Conservation (phyloP, 2,329 filamentous ascomycete species). For the Didymella exigua region DNA sequence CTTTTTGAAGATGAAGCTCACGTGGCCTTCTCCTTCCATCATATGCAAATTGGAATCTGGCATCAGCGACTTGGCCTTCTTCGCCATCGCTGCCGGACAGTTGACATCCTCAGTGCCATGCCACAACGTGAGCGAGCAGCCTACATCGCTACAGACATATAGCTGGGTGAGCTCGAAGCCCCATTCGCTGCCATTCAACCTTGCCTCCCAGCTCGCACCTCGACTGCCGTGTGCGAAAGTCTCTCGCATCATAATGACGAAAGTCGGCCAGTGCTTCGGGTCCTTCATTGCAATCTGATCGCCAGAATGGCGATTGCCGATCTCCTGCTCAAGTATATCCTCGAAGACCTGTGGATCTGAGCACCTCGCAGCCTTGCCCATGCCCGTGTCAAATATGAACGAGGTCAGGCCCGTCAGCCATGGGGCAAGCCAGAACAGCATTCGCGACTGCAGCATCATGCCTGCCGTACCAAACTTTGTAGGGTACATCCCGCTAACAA, state of each 20-base stretch:
- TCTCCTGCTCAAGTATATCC: slow-evolving; percentile 30
- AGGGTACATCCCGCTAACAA: slow-evolving; percentile 37
- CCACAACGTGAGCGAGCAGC: slow-evolving; percentile 38
- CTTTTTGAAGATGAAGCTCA: slow-evolving; percentile 30
- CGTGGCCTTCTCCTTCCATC: slow-evolving; percentile 35
- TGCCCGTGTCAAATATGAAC: slow-evolving; percentile 28
- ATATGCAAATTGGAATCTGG: slow-evolving; percentile 26
- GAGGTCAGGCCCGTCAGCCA: slow-evolving; percentile 31
- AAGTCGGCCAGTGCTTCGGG: slow-evolving; percentile 26
- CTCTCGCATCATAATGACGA: slow-evolving; percentile 37
- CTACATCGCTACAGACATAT: slow-evolving; percentile 20
- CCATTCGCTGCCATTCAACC: slow-evolving; percentile 37
- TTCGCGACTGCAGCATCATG: slow-evolving; percentile 31
- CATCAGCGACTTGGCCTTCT: slow-evolving; percentile 33
- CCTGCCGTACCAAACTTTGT: slow-evolving; percentile 32
- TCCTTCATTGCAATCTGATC: slow-evolving; percentile 32
- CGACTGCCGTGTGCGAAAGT: slow-evolving; percentile 34
- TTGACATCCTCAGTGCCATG: slow-evolving; percentile 42
- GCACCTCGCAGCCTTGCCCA: slow-evolving; percentile 35
- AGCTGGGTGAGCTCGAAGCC: slow-evolving; percentile 42
- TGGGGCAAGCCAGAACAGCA: slow-evolving; percentile 34
- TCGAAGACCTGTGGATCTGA: slow-evolving; percentile 35
- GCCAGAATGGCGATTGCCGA: slow-evolving; percentile 23
- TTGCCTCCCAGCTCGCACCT: slow-evolving; percentile 39
- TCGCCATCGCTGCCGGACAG: slow-evolving; percentile 31